phyloP scores from a whole-genome alignment of 768 basidiomycete genomes.

The Neoboletus magnificus region DNA sequence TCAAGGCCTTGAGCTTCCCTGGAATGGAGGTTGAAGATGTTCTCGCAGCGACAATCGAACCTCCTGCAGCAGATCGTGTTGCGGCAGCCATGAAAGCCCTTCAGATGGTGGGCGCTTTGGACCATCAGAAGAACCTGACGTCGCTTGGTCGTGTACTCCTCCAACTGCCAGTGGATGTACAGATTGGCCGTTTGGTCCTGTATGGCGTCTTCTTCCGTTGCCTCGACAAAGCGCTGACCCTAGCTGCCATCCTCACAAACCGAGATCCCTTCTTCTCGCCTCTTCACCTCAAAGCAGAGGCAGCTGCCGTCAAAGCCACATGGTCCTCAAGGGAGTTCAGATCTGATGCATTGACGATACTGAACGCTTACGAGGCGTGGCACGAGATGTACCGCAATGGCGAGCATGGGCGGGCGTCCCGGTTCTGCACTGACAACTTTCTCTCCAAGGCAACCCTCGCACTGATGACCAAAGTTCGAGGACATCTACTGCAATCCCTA shows the following conservation, averaged over 20 bases:
- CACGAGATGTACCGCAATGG: conserved; percentile 64
- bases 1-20: conserved; percentile 89
- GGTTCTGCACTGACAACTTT: conserved; percentile 84
- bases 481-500: conserved; percentile 71
- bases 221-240: conserved; percentile 79
- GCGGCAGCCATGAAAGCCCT: conserved; percentile 75
- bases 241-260: conserved; percentile 88
- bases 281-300: conserved; percentile 67
- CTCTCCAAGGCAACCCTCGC: conserved; percentile 81
- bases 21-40: conserved; percentile 86
- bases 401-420: conserved; percentile 61
- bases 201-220: conserved; percentile 93
- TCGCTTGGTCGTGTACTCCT: conserved; percentile 85
- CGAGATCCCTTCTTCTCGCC: conserved; percentile 91
- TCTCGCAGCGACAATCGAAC: conserved; percentile 79
- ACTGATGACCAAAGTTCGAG: conserved; percentile 76
- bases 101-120: conserved; percentile 84
- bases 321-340: conserved; percentile 80
- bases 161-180: conserved; percentile 85
- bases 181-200: conserved; percentile 84
- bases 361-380: conserved; percentile 84
- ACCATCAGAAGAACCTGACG: conserved; percentile 70
- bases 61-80: conserved; percentile 76
- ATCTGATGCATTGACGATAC: conserved; percentile 77
- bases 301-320: conserved; percentile 66